Conservation (phyloP, 2,329 filamentous ascomycete genomes). For the Aspergillus aculeatus region DNA sequence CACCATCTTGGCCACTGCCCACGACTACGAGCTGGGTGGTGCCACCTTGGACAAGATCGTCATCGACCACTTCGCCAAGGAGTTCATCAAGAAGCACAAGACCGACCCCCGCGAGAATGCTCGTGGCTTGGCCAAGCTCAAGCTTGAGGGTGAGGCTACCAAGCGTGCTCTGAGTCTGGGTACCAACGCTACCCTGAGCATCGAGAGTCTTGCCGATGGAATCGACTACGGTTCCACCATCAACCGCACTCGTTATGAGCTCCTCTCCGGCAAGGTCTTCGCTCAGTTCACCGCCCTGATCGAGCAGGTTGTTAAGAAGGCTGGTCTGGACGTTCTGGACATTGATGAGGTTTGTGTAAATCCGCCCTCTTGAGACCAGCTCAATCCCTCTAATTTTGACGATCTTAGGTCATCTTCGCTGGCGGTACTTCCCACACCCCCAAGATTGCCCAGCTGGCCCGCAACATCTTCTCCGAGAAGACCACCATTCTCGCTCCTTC, state of each 20-base stretch:
- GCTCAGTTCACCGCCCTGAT: slow-evolving; percentile 84
- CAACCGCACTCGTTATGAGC: slow-evolving; percentile 91
- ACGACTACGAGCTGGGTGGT: slow-evolving; percentile 93
- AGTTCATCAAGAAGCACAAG: slow-evolving; percentile 97
- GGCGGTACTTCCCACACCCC: slow-evolving; percentile 93
- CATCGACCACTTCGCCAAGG: slow-evolving; percentile 96
- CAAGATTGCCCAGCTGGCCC: slow-evolving; percentile 80
- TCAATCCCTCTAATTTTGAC: not conserved
- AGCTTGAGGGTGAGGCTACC: slow-evolving; percentile 82
- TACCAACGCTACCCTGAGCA: slow-evolving; percentile 83
- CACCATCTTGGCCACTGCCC: slow-evolving; percentile 86
- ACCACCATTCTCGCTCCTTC: slow-evolving; percentile 80
- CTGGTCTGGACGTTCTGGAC: slow-evolving; percentile 85
- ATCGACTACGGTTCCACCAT: slow-evolving; percentile 88
- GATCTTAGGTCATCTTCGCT: slow-evolving; percentile 71
- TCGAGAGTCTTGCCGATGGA: slow-evolving; percentile 86
- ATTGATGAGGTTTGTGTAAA: slow-evolving; percentile 66
- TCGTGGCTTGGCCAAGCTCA: slow-evolving; percentile 84
- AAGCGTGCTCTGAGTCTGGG: slow-evolving; percentile 91
- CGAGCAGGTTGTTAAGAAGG: slow-evolving; percentile 84
- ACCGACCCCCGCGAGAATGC: slow-evolving; percentile 80
- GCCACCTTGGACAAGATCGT: slow-evolving; percentile 83
- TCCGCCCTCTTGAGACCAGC: not conserved
- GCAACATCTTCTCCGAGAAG: slow-evolving; percentile 74
- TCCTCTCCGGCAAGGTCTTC: slow-evolving; percentile 81